Conservation (phyloP, 2,329 filamentous ascomycete genomes). For the Amauroascus niger region DNA sequence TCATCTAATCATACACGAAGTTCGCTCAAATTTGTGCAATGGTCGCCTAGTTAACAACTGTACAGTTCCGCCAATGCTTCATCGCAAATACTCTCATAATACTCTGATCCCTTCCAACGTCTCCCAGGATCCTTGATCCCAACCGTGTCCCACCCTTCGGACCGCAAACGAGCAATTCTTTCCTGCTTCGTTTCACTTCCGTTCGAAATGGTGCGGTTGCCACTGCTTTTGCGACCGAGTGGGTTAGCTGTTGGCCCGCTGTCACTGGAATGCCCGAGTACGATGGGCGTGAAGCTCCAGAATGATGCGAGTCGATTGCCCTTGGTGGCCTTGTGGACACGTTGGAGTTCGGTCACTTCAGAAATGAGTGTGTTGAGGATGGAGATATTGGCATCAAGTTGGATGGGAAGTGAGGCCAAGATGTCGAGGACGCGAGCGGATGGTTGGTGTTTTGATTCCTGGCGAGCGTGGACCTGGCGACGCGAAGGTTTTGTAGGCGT, state of each 20-base stretch:
- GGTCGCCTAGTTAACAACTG: constrained; percentile 8
- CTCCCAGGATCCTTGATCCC: constrained; percentile 27
- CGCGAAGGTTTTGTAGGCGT: not conserved
- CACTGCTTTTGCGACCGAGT: not conserved
- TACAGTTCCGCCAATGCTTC: constrained; percentile 32
- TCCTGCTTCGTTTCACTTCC: constrained; percentile 28
- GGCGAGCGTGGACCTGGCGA: not conserved
- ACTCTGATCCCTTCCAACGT: constrained; percentile 31
- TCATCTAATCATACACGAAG: not conserved
- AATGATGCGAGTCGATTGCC: constrained; percentile 30
- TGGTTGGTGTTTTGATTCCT: constrained; percentile 23
- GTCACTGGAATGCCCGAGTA: not conserved
- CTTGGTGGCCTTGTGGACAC: constrained; percentile 20
- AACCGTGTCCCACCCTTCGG: constrained; percentile 32
- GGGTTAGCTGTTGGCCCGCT: constrained; percentile 3
- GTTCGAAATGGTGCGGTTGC: not conserved
- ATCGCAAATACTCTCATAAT: constrained; percentile 32
- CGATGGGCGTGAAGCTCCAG: constrained; percentile 31
- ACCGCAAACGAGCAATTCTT: constrained; percentile 28
- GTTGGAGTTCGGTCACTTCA: constrained; percentile 19
- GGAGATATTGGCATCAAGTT: constrained; percentile 12
- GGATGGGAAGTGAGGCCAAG: constrained; percentile 19
- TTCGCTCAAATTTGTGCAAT: not conserved
- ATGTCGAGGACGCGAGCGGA: constrained; percentile 22
- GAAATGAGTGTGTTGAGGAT: not conserved